Percentiles rank a stretch among this genome's conserved stretches.
phyloP scores from a whole-genome alignment of 768 basidiomycete species.

The Pleurotus platypus region DNA sequence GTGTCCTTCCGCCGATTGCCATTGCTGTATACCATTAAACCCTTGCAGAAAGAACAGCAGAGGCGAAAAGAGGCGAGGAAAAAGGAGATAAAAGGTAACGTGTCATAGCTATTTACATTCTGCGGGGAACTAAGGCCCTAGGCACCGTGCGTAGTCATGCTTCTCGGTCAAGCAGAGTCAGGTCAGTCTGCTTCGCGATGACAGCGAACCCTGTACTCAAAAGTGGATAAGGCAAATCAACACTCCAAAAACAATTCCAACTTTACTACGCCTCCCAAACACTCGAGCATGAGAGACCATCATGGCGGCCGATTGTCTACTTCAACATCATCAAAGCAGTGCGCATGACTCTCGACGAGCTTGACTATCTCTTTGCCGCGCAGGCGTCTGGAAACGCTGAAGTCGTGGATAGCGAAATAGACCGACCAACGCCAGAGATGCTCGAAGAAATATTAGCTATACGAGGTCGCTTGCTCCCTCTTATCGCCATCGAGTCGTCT shows the following conservation, averaged over 20 bases:
- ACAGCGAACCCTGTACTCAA: constrained; percentile 6
- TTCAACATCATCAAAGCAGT: constrained; percentile 82
- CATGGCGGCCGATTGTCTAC: constrained; percentile 79
- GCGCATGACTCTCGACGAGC: constrained; percentile 68
- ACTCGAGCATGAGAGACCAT: constrained; percentile 66
- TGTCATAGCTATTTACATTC: constrained; percentile 2
- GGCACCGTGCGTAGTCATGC: constrained; percentile 44
- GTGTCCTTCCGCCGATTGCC: constrained; percentile 4
- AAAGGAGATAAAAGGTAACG: constrained; percentile 49
- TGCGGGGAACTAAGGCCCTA: not conserved
- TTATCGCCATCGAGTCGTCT: constrained; percentile 64
- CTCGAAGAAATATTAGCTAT: constrained; percentile 45
- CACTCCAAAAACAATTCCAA: constrained; percentile 83
- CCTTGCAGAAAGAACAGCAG: constrained; percentile 45
- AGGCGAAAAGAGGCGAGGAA: constrained; percentile 41
- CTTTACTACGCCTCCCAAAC: constrained; percentile 71
- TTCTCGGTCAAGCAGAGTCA: constrained; percentile 77
- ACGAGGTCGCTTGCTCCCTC: constrained; percentile 54
- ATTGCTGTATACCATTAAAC: not conserved
- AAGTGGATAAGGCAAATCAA: constrained; percentile 62
- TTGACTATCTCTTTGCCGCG: constrained; percentile 52
- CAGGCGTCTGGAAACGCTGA: constrained; percentile 19
- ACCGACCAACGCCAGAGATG: constrained; percentile 15
- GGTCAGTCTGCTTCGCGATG: constrained; percentile 22
- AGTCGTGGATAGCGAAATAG: constrained; percentile 16